These are phyloP conservation scores for Pisolithus microcarpus DNA, from an alignment of 768 basidiomycete species.

Conservation along the genomic window DNA sequence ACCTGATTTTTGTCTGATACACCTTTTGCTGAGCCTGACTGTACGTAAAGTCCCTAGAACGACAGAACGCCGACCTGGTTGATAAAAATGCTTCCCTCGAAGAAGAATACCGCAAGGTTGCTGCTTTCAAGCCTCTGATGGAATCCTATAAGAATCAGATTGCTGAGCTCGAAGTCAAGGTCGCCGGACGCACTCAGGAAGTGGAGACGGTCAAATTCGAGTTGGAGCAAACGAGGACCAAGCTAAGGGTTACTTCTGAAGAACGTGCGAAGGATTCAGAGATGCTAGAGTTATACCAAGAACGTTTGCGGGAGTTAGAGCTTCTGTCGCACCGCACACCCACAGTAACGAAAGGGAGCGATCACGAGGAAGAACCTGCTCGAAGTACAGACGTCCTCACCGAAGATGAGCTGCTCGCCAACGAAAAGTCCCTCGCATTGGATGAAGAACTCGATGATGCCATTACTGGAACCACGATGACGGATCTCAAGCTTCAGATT, in stretches of 20 bases:
- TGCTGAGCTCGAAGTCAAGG: constrained; percentile 68
- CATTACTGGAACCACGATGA: constrained; percentile 78
- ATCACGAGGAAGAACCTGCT: constrained; percentile 10
- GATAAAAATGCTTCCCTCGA: constrained; percentile 90
- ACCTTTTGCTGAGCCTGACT: neutral
- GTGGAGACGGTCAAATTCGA: constrained; percentile 67
- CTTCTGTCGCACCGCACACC: constrained; percentile 49
- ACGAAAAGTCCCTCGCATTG: constrained; percentile 53
- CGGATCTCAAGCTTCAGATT: constrained; percentile 84
- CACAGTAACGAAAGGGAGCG: constrained; percentile 20
- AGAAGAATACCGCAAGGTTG: constrained; percentile 83
- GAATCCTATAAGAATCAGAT: constrained; percentile 90
- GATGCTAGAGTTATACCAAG: constrained; percentile 83
- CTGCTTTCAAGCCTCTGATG: constrained; percentile 81
- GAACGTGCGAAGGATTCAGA: constrained; percentile 78
- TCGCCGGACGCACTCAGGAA: constrained; percentile 59
- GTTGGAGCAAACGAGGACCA: constrained; percentile 66
- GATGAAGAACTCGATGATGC: constrained; percentile 87
- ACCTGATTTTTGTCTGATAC: constrained; percentile 13
- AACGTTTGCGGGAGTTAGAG: constrained; percentile 85
- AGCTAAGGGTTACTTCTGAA: constrained; percentile 57
- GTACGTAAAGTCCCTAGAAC: constrained; percentile 65
- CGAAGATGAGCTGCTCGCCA: constrained; percentile 40
- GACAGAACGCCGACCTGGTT: constrained; percentile 86
- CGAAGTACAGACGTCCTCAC: constrained; percentile 26